These are phyloP conservation scores for Cucumis sativus DNA, from an alignment of 306 rosid species.

Conservation along the genomic window DNA sequence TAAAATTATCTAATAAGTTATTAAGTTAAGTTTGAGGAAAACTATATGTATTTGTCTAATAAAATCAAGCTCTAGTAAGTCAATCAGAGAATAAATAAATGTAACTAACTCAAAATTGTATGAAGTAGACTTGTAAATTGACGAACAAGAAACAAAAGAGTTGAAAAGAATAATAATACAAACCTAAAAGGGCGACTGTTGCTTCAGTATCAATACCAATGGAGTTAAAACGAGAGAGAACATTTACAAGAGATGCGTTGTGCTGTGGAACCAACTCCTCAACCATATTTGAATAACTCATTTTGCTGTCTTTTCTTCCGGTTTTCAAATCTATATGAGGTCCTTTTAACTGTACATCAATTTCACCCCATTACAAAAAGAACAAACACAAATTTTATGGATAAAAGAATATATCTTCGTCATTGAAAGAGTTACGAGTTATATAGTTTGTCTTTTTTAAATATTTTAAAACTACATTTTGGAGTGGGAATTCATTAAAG, in stretches of 20 bases:
- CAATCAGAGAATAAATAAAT: too few relatives aligned
- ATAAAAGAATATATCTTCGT: too few relatives aligned
- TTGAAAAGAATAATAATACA: background rate
- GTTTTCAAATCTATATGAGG: constrained; percentile 61
- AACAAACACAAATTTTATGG: too few relatives aligned
- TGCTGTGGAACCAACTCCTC: constrained; percentile 58
- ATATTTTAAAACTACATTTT: too few relatives aligned
- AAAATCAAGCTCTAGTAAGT: too few relatives aligned
- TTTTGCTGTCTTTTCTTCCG: constrained; percentile 61
- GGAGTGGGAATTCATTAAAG: too few relatives aligned
- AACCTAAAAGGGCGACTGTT: constrained; percentile 67
- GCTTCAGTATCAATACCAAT: constrained; percentile 63
- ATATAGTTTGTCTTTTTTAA: too few relatives aligned
- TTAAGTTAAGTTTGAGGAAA: too few relatives aligned
- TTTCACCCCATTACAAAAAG: background rate
- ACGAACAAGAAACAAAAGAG: background rate
- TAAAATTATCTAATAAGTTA: too few relatives aligned
- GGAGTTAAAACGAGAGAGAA: constrained; percentile 60
- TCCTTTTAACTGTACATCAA: constrained; percentile 52
- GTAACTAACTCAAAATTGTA: too few relatives aligned
- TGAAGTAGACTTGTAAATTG: background rate
- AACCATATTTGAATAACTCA: constrained; percentile 27
- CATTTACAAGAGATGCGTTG: constrained; percentile 47
- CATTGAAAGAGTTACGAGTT: too few relatives aligned
- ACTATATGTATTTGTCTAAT: too few relatives aligned